Percentiles rank a stretch among this genome's conserved stretches.
Evolutionary conservation across 2,329 filamentous ascomycete species (phyloP).

Genomic region (Botrytis tulipae): DNA sequence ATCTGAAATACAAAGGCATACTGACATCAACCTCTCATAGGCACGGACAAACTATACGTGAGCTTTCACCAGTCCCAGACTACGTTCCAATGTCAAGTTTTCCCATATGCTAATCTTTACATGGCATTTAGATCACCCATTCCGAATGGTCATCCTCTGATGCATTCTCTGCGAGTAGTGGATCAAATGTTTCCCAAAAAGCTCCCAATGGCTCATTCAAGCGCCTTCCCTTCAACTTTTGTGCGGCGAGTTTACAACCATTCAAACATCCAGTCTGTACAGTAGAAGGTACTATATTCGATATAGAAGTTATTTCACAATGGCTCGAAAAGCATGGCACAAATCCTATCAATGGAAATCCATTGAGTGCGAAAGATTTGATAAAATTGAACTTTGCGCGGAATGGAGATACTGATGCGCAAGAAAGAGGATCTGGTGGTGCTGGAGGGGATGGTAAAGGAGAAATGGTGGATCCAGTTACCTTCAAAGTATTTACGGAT

Average conservation of each 20-base stretch:
- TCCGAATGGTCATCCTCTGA: constrained; percentile 95
- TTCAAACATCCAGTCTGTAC: constrained; percentile 96
- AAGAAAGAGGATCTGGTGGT: constrained; percentile 47
- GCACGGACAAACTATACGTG: constrained; percentile 53
- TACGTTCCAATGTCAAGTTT: constrained; percentile 8
- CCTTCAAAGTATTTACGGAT: constrained; percentile 95
- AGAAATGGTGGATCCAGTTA: constrained; percentile 94
- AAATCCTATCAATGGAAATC: constrained; percentile 82
- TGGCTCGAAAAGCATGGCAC: constrained; percentile 95
- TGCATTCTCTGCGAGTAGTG: constrained; percentile 78
- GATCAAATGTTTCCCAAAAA: constrained; percentile 64
- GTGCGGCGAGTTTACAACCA: constrained; percentile 90
- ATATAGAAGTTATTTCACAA: constrained; percentile 87
- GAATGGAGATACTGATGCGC: constrained; percentile 68
- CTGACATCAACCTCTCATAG: constrained; percentile 32
- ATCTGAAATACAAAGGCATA: neutral
- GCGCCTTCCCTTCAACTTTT: constrained; percentile 95
- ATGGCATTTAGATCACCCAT: constrained; percentile 73
- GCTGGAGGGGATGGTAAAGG: constrained; percentile 59
- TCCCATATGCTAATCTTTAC: neutral
- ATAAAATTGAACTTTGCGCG: constrained; percentile 90
- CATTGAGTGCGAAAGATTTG: constrained; percentile 76
- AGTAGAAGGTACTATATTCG: constrained; percentile 81
- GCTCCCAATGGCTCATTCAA: constrained; percentile 66
- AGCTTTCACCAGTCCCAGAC: constrained; percentile 16